A percentile compares a stretch with the other conserved stretches of the same genome.
Evolutionary conservation across 106 monocot species (phyloP).

Genomic region (Agapanthus africanus): DNA sequence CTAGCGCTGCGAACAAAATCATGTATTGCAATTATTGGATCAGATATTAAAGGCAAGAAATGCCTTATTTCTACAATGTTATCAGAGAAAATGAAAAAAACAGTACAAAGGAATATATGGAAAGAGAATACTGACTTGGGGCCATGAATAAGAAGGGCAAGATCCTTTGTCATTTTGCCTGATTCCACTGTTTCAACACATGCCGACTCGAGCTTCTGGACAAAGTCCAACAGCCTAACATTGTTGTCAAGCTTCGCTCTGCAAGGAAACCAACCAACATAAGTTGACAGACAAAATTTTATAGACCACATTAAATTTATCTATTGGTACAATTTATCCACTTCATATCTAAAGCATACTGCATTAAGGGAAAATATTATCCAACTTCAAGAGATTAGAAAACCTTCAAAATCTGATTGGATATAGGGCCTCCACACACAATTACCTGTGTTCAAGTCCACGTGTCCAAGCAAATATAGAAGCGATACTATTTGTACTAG

Average conservation of each 20-base stretch:
- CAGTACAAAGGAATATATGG: neutral
- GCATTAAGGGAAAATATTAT: neutral
- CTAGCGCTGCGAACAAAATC: neutral
- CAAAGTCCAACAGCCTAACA: conserved; percentile 54
- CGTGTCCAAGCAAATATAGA: conserved; percentile 93
- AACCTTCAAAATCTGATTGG: neutral
- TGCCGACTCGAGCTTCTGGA: conserved; percentile 71
- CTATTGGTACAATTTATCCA: neutral
- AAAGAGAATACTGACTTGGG: conserved; percentile 37
- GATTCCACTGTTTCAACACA: conserved; percentile 77
- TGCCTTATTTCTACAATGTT: no score
- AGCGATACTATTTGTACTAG: conserved; percentile 95
- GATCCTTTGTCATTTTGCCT: conserved; percentile 97
- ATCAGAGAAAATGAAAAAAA: neutral
- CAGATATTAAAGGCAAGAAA: no score
- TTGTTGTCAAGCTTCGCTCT: conserved; percentile 91
- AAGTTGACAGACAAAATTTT: neutral
- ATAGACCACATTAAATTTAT: neutral
- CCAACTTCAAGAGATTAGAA: conserved; percentile 1
- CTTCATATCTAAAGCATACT: neutral
- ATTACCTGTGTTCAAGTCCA: conserved; percentile 77
- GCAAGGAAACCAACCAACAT: neutral
- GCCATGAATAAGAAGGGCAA: conserved; percentile 82
- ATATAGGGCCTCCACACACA: no score
- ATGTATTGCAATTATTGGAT: neutral